phyloP scores from a whole-genome alignment of 352 stramenopile genomes.

The Pythium utonaiense region DNA sequence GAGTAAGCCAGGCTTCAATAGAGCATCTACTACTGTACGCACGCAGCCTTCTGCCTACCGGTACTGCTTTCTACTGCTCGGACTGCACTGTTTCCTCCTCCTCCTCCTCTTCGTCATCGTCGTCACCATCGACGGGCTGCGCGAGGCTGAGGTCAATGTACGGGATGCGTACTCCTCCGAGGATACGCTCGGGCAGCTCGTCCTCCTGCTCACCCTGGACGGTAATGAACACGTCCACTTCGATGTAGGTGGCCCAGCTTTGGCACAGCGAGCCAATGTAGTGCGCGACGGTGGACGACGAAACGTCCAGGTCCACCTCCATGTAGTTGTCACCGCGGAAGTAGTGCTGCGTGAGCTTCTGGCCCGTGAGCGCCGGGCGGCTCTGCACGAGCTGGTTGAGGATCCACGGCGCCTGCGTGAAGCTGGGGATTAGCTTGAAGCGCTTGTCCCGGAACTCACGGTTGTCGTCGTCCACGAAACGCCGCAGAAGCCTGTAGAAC shows the following conservation, averaged over 20 bases:
- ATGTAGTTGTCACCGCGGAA: constrained; percentile 79
- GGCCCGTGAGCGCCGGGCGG: constrained; percentile 79
- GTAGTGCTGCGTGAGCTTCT: constrained; percentile 87
- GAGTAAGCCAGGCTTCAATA: neutral
- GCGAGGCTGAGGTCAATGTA: constrained; percentile 61
- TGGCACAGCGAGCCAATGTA: constrained; percentile 81
- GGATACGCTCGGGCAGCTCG: constrained; percentile 72
- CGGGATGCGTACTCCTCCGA: constrained; percentile 54
- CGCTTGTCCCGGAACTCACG: constrained; percentile 61
- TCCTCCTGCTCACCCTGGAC: constrained; percentile 65
- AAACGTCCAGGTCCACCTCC: constrained; percentile 85
- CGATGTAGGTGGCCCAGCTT: constrained; percentile 65
- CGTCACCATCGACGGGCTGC: constrained; percentile 25
- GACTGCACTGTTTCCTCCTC: constrained; percentile 11
- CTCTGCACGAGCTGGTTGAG: constrained; percentile 78
- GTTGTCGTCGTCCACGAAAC: constrained; percentile 45
- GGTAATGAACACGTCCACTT: constrained; percentile 79
- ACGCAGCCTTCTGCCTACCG: neutral
- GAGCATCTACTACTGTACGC: constrained; percentile 6
- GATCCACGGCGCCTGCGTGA: constrained; percentile 82
- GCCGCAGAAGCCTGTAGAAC: constrained; percentile 59
- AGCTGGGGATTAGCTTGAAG: constrained; percentile 89
- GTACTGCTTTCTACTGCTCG: constrained; percentile 4
- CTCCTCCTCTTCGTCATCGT: neutral
- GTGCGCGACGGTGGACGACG: constrained; percentile 66